Conservation (phyloP, 2,329 filamentous ascomycete species). For the Daldinia eschscholtzii region DNA sequence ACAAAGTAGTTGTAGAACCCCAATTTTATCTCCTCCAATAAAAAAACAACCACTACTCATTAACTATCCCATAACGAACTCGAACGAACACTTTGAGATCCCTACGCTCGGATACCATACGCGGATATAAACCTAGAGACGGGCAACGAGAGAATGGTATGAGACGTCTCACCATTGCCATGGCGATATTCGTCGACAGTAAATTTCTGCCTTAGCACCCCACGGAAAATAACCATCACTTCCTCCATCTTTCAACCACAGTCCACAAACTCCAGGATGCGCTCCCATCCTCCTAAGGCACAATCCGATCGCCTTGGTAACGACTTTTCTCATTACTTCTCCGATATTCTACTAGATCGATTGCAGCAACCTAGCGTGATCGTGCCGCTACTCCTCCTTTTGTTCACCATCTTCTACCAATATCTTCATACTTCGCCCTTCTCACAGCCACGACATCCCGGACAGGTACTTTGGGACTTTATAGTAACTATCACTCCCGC, state of each 20-base stretch:
- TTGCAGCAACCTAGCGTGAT: constrained; percentile 54
- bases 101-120: constrained; percentile 14
- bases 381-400: constrained; percentile 53
- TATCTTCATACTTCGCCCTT: constrained; percentile 49
- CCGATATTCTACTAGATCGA: constrained; percentile 51
- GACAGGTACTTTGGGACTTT: constrained; percentile 70
- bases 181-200: constrained; percentile 40
- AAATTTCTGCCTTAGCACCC: constrained; percentile 21
- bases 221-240: constrained; percentile 24
- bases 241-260: constrained; percentile 26
- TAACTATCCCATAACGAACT: not conserved
- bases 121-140: constrained; percentile 1
- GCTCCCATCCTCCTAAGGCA: constrained; percentile 52
- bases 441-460: constrained; percentile 54
- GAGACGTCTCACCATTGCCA: constrained; percentile 31
- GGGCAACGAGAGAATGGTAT: constrained; percentile 22
- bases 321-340: constrained; percentile 44
- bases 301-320: constrained; percentile 49
- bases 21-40: constrained; percentile 20
- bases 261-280: constrained; percentile 53
- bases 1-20: not conserved
- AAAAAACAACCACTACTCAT: constrained; percentile 12
- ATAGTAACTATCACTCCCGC: constrained; percentile 70
- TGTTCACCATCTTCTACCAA: constrained; percentile 55
- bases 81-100: constrained; percentile 4